phyloP scores from a whole-genome alignment of 2,329 filamentous ascomycete genomes.

The Chrysosporium queenslandicum region DNA sequence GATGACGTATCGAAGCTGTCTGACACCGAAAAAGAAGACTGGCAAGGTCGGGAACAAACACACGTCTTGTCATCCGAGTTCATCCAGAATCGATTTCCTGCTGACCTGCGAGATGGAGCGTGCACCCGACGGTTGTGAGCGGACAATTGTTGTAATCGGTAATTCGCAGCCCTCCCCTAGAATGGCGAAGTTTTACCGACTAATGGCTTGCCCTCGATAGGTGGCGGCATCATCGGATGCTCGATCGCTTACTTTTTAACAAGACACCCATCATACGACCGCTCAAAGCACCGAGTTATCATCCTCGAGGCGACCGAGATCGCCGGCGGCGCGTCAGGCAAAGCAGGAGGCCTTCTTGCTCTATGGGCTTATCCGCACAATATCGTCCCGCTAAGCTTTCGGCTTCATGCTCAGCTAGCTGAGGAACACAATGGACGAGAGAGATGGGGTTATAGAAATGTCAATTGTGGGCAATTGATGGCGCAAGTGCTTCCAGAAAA shows the following conservation, averaged over 20 bases:
- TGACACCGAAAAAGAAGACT: too few species aligned
- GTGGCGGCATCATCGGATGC: slow-evolving; percentile 85
- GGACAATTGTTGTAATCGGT: slow-evolving; percentile 35
- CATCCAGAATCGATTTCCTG: too few species aligned
- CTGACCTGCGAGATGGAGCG: not conserved
- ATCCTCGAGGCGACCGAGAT: slow-evolving; percentile 77
- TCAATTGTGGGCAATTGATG: slow-evolving; percentile 62
- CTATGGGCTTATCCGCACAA: slow-evolving; percentile 82
- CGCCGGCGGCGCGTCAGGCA: slow-evolving; percentile 86
- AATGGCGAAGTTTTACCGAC: too few species aligned
- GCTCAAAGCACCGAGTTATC: slow-evolving; percentile 64
- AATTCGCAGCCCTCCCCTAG: slow-evolving; percentile 13
- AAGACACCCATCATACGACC: slow-evolving; percentile 70
- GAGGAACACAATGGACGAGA: slow-evolving; percentile 67
- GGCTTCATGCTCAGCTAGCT: slow-evolving; percentile 73
- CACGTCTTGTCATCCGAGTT: too few species aligned
- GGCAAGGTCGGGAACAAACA: too few species aligned
- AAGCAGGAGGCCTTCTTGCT: slow-evolving; percentile 81
- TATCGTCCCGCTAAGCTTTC: slow-evolving; percentile 77
- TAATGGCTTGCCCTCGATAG: slow-evolving; percentile 36
- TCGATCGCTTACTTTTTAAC: slow-evolving; percentile 88
- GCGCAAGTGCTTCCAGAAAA: slow-evolving; percentile 32
- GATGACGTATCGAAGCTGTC: too few species aligned
- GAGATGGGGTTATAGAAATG: slow-evolving; percentile 74
- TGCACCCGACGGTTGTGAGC: not conserved